Evolutionary conservation across 2,329 filamentous ascomycete species (phyloP), one percentile per base, ranked within the genome.

Genomic region (Talaromyces sp.): DNA sequence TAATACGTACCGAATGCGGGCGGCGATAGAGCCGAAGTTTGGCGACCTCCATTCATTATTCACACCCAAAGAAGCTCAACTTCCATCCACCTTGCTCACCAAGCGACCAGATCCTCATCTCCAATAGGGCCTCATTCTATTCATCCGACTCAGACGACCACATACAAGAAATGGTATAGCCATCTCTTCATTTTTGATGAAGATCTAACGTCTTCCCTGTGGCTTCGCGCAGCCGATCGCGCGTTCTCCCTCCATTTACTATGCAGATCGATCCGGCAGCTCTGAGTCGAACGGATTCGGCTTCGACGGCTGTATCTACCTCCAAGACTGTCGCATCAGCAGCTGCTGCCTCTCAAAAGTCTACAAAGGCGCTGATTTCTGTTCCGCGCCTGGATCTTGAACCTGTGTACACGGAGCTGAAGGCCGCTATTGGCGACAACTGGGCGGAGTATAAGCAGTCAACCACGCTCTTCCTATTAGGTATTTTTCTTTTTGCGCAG

Each of bases 351-450:
- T 72, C 74, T n/a, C 73, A 82, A 68, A 84, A 84, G 66, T 79
- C 81, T 57, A 80, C 81, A 60, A 84, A 84, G 70, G 77, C 80
- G 33, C 74, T 81, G 64, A 81, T 81, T 60, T 81, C 81, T n/a
- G 82, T 85, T 27, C 86, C 85, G 69, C 84, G 87, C 67, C 81
- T 89, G 64, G 87, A 89, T 69, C 76, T 88, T 60, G 87, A 89
- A 72, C 85, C 86, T 31, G 79, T 87, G 60, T 89, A 89, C 72
- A 83, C 84, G 10, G 83, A 86, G 66, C 79, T 89, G 62, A 89
- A 89, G 72, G 78, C 80, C 60, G 82, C 83, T 22, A 83, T 89
- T 66, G 84, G 83, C 66, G 85, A 87, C 65, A 80, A 84, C 69
- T 89, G 86, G 86, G 77, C 79, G 16, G 81, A 82, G 56, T 89